These are phyloP conservation scores for Clathrus columnatus DNA, from an alignment of 768 basidiomycete species.

Conservation along the genomic window DNA sequence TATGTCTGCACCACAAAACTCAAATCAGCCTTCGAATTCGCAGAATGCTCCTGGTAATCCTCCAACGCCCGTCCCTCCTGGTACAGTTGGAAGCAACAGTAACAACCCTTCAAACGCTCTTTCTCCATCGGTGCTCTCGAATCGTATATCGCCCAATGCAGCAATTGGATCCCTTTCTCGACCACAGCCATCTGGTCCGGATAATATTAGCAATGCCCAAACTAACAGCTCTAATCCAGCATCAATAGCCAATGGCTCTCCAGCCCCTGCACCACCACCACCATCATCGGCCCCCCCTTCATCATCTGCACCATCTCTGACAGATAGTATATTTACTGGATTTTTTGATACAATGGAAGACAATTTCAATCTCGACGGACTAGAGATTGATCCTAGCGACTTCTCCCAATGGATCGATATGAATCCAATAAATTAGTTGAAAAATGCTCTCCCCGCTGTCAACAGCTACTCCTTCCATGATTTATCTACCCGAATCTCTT, in stretches of 20 bases:
- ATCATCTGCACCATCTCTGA: neutral
- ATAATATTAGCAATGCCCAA: neutral
- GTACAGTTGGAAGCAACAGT: conserved; percentile 12
- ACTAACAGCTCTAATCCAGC: neutral
- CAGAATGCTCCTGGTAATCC: conserved; percentile 25
- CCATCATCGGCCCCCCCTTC: conserved; percentile 4
- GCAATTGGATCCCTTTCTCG: conserved; percentile 7
- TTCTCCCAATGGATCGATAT: conserved; percentile 11
- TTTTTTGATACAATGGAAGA: conserved; percentile 8
- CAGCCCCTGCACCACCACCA: neutral
- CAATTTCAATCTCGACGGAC: neutral
- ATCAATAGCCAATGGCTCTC: neutral
- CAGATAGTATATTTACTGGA: neutral
- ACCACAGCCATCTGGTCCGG: conserved; percentile 6
- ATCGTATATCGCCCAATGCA: conserved; percentile 5
- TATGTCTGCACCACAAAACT: neutral
- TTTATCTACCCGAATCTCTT: too few species aligned
- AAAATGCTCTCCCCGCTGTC: too few species aligned
- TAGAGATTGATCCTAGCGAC: conserved; percentile 5
- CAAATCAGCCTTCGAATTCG: conserved; percentile 1
- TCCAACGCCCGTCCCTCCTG: conserved; percentile 27
- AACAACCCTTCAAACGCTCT: conserved; percentile 25
- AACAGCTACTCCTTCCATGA: too few species aligned
- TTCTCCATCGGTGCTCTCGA: conserved; percentile 29
- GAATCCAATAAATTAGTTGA: conserved; percentile 4